Conservation (phyloP, 2,329 filamentous ascomycete genomes). For the Penicillium sp. region DNA sequence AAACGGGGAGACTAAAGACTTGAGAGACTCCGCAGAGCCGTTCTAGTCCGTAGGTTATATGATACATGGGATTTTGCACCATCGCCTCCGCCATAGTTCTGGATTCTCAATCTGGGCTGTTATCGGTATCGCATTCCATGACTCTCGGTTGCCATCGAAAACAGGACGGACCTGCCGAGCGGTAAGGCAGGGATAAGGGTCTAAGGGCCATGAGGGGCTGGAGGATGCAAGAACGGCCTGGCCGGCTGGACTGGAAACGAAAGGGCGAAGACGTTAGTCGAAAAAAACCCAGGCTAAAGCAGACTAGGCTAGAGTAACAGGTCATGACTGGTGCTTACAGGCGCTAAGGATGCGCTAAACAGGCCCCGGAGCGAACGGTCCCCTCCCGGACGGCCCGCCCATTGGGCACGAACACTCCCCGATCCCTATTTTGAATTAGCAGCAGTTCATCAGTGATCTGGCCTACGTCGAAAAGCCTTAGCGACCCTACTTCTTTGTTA, state of each 20-base stretch:
- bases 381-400: too few relatives aligned
- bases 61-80: not conserved
- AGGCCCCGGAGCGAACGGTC: too few relatives aligned
- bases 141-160: not conserved
- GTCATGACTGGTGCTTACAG: too few relatives aligned
- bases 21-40: not conserved
- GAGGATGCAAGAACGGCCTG: too few relatives aligned
- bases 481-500: too few relatives aligned
- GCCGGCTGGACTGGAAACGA: not conserved
- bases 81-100: not conserved
- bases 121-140: not conserved
- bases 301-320: not conserved
- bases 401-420: too few relatives aligned
- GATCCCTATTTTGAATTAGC: too few relatives aligned
- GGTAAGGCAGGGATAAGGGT: not conserved
- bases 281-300: too few relatives aligned
- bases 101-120: not conserved
- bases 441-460: too few relatives aligned
- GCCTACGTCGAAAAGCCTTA: too few relatives aligned
- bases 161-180: not conserved
- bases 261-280: too few relatives aligned
- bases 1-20: not conserved
- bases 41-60: not conserved
- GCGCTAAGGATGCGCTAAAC: too few relatives aligned
- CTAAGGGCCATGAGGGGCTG: not conserved